Conservation (phyloP, 2,329 filamentous ascomycete genomes). For the Domatiomyces catenatus region DNA sequence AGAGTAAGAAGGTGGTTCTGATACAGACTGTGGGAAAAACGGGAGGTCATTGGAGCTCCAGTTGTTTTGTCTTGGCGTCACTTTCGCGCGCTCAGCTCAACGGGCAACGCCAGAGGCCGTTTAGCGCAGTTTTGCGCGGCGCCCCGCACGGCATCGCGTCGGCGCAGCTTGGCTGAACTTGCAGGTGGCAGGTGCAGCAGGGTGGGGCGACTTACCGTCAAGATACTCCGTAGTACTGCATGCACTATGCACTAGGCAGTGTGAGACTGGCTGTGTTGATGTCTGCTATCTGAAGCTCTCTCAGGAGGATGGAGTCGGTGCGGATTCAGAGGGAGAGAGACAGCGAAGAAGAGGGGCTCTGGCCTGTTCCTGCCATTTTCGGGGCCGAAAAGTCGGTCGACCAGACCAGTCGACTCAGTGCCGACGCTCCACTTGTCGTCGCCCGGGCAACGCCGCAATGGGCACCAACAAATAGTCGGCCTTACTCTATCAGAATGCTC, state of each 20-base stretch:
- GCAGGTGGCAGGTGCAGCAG: not conserved
- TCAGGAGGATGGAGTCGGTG: too few species aligned
- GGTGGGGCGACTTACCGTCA: not conserved
- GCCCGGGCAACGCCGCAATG: not conserved
- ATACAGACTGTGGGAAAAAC: not conserved
- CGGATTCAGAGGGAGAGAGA: too few species aligned
- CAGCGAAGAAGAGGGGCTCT: too few species aligned
- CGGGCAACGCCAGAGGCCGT: not conserved
- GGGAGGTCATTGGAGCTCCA: slow-evolving; percentile 1
- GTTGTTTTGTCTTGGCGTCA: slow-evolving; percentile 8
- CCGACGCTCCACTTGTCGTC: not conserved
- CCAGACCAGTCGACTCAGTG: not conserved
- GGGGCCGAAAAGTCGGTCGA: too few species aligned
- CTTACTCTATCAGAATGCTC: not conserved
- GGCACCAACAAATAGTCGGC: not conserved
- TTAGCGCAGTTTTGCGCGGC: not conserved
- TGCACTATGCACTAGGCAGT: not conserved
- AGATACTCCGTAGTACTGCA: not conserved
- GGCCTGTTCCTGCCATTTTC: not conserved
- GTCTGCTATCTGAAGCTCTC: too few species aligned
- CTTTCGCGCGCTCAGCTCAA: slow-evolving; percentile 1
- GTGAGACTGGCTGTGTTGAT: not conserved
- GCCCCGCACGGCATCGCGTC: not conserved
- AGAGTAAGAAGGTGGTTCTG: not conserved
- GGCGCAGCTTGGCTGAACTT: not conserved